Conservation (phyloP, 345 rosid species). For the Arabis alpina region DNA sequence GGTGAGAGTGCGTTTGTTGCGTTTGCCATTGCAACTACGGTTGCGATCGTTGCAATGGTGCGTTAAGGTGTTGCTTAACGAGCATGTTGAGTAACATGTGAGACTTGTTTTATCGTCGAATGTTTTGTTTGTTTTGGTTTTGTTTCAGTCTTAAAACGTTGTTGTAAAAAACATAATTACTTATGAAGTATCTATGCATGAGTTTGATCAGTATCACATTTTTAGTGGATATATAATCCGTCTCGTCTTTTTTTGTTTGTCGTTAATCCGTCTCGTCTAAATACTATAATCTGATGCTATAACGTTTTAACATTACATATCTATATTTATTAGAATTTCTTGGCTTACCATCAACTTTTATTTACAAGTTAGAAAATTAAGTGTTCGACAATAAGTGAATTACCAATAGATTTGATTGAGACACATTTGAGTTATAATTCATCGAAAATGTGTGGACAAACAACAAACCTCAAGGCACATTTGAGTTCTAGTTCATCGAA, state of each 20-base stretch:
- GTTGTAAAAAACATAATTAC: slow-evolving; percentile 26
- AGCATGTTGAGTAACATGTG: slow-evolving; percentile 4
- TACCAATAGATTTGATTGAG: background rate
- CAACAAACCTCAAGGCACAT: slow-evolving; percentile 5
- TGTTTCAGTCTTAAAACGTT: background rate
- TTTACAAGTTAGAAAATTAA: background rate
- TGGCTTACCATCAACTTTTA: background rate
- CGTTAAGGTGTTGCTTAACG: slow-evolving; percentile 13
- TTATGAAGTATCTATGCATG: slow-evolving; percentile 25
- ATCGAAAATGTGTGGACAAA: background rate
- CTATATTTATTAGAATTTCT: background rate
- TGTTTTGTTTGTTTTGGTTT: slow-evolving; percentile 30
- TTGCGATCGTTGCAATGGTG: slow-evolving; percentile 18
- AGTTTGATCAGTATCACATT: background rate
- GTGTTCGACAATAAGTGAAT: background rate
- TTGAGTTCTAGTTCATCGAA: background rate
- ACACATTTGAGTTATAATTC: background rate
- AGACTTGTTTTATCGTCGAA: slow-evolving; percentile 11
- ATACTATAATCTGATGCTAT: too few species aligned
- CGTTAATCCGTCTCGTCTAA: too few species aligned
- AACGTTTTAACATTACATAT: too few species aligned
- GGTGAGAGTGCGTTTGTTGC: slow-evolving; percentile 10
- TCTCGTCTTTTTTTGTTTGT: too few species aligned
- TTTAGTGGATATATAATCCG: too few species aligned
- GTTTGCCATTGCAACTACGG: slow-evolving; percentile 10